Percentiles rank a stretch among this genome's conserved stretches.
These are phyloP conservation scores for Candida glucosophila DNA, from an alignment of 1,139 yeast genomes.

Conservation along the genomic window DNA sequence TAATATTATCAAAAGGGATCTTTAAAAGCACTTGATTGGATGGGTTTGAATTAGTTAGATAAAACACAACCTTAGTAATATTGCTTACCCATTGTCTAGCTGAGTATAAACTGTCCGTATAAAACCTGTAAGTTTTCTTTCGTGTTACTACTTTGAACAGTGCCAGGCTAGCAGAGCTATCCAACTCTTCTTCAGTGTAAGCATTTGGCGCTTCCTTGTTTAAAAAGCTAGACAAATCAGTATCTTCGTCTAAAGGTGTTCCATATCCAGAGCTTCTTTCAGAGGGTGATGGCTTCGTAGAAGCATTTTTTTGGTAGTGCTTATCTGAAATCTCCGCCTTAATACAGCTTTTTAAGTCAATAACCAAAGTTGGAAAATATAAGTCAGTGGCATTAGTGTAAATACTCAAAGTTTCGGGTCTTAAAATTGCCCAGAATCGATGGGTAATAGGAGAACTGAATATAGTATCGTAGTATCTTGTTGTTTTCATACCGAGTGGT, in stretches of 20 bases:
- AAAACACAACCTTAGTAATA: constrained; percentile 67
- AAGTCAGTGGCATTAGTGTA: constrained; percentile 67
- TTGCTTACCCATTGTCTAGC: constrained; percentile 79
- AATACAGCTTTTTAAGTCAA: constrained; percentile 61
- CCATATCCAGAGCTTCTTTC: constrained; percentile 8
- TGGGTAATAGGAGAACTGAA: constrained; percentile 28
- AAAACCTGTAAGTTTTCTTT: constrained; percentile 52
- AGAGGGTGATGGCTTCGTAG: constrained; percentile 4
- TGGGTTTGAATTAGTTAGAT: constrained; percentile 49
- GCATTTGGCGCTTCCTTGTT: constrained; percentile 12
- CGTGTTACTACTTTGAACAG: constrained; percentile 55
- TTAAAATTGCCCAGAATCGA: constrained; percentile 68
- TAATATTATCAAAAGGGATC: constrained; percentile 64
- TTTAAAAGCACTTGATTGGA: constrained; percentile 73
- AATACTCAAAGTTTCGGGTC: constrained; percentile 60
- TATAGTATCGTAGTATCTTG: constrained; percentile 32
- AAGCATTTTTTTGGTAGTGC: constrained; percentile 10
- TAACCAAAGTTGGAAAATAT: constrained; percentile 72
- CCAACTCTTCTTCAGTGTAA: constrained; percentile 32
- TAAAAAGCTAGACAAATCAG: constrained; percentile 11
- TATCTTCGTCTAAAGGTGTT: constrained; percentile 9
- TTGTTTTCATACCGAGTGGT: constrained; percentile 42
- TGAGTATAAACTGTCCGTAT: constrained; percentile 61
- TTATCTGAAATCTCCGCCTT: constrained; percentile 46
- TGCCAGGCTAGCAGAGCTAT: constrained; percentile 21